A percentile compares a stretch with the other conserved stretches of the same genome.
Evolutionary conservation across 176 grass and related monocot species (phyloP).

Genomic region (Stipa capillata): DNA sequence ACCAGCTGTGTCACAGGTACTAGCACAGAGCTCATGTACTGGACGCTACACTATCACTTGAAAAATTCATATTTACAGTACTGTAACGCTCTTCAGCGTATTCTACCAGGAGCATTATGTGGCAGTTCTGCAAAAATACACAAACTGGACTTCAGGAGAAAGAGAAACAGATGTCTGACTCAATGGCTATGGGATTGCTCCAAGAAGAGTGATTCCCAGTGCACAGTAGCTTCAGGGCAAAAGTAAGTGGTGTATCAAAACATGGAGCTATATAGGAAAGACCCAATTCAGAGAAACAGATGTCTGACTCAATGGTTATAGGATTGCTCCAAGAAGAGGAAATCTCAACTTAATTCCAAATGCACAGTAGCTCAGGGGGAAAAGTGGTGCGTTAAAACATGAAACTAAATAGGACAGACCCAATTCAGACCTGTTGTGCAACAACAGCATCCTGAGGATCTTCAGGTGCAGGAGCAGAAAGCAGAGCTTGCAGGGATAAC

Average conservation of each 20-base stretch:
- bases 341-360: not conserved
- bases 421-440: slow-evolving; percentile 71
- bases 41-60: not conserved
- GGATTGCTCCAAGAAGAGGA: not conserved
- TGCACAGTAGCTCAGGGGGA: not conserved
- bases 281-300: not conserved
- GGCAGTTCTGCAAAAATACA: not conserved
- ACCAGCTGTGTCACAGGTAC: not conserved
- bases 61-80: not conserved
- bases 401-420: not conserved
- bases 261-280: not conserved
- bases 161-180: not conserved
- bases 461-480: slow-evolving; percentile 87
- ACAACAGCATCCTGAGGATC: slow-evolving; percentile 99
- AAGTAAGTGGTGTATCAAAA: not conserved
- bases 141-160: not conserved
- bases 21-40: not conserved
- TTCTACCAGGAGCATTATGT: not conserved
- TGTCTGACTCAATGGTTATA: not conserved
- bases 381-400: not conserved
- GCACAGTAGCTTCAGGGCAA: not conserved
- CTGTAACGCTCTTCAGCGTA: not conserved
- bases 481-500: slow-evolving; percentile 90
- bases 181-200: not conserved
- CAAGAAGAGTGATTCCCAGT: not conserved